Conservation (phyloP, 2,329 filamentous ascomycete genomes). For the Hypoxylon sp. region DNA sequence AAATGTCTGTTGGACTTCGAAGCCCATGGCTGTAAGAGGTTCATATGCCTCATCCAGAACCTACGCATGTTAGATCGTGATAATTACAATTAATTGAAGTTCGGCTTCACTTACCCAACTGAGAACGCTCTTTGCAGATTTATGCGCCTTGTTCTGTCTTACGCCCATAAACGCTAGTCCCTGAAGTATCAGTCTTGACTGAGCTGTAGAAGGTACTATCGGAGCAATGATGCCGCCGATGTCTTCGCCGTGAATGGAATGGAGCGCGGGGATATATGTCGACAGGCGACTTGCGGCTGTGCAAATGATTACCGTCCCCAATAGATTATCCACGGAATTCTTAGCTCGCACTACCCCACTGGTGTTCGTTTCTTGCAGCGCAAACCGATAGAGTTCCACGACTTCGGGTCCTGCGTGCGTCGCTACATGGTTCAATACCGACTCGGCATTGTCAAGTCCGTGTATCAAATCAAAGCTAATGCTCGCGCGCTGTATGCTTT, state of each 20-base stretch:
- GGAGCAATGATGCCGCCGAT: constrained; percentile 86
- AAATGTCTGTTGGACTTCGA: constrained; percentile 54
- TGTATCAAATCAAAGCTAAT: constrained; percentile 88
- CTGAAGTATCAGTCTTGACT: constrained; percentile 79
- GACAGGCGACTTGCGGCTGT: constrained; percentile 77
- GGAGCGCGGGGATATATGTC: constrained; percentile 77
- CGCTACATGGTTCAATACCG: constrained; percentile 81
- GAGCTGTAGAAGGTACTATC: constrained; percentile 78
- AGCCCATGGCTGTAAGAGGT: constrained; percentile 54
- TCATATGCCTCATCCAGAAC: constrained; percentile 54
- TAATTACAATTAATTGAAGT: constrained; percentile 14
- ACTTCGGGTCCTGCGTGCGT: constrained; percentile 82
- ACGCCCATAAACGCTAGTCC: constrained; percentile 85
- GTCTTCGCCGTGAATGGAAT: constrained; percentile 68
- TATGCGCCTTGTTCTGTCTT: constrained; percentile 84
- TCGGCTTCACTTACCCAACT: constrained; percentile 78
- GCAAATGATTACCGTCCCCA: constrained; percentile 86
- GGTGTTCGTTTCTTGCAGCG: constrained; percentile 77
- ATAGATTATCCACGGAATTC: constrained; percentile 74
- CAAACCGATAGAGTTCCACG: constrained; percentile 83
- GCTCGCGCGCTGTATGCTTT: constrained; percentile 78
- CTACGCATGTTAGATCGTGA: constrained; percentile 46
- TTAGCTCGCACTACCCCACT: constrained; percentile 90
- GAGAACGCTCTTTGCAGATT: constrained; percentile 79
- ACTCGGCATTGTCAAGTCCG: constrained; percentile 81